Evolutionary conservation across 805 yeast species (phyloP).

Genomic region (Metschnikowia continentalis): DNA sequence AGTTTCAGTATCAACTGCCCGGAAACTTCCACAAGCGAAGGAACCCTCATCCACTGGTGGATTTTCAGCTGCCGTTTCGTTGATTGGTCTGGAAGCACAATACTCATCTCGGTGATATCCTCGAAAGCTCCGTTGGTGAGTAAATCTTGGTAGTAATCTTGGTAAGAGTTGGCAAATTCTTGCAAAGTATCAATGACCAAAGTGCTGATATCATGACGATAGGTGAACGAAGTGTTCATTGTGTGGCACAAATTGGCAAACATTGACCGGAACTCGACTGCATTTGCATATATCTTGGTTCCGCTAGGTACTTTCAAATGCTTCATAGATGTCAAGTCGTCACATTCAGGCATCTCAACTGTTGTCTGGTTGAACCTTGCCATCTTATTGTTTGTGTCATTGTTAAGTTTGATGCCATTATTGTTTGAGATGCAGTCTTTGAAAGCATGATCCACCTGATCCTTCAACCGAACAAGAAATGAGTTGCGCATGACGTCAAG

Average conservation of each 20-base stretch:
- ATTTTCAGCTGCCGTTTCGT: constrained; percentile 25
- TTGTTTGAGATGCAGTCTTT: constrained; percentile 29
- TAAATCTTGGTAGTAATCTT: constrained; percentile 35
- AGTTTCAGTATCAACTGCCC: constrained; percentile 9
- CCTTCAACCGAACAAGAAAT: constrained; percentile 62
- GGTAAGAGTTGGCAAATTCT: constrained; percentile 31
- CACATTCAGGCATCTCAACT: constrained; percentile 5
- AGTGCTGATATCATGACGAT: constrained; percentile 52
- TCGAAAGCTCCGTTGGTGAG: constrained; percentile 26
- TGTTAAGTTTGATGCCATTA: constrained; percentile 7
- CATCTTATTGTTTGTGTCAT: not conserved
- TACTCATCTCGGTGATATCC: constrained; percentile 16
- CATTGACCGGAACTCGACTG: constrained; percentile 44
- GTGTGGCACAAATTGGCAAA: constrained; percentile 46
- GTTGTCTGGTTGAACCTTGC: constrained; percentile 10
- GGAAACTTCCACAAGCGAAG: constrained; percentile 26
- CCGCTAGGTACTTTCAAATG: constrained; percentile 1
- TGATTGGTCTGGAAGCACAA: constrained; percentile 9
- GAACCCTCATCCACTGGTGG: constrained; percentile 31
- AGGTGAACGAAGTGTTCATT: constrained; percentile 58
- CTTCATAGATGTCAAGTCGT: not conserved
- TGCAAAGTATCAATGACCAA: constrained; percentile 37
- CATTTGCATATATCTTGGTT: constrained; percentile 36
- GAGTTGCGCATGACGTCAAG: constrained; percentile 58
- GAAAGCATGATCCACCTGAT: constrained; percentile 51